Percentiles rank a stretch among this genome's conserved stretches.
These are phyloP conservation scores for Aspergillus pseudoglaucus DNA, from an alignment of 2,329 filamentous ascomycete species.

Conservation along the genomic window DNA sequence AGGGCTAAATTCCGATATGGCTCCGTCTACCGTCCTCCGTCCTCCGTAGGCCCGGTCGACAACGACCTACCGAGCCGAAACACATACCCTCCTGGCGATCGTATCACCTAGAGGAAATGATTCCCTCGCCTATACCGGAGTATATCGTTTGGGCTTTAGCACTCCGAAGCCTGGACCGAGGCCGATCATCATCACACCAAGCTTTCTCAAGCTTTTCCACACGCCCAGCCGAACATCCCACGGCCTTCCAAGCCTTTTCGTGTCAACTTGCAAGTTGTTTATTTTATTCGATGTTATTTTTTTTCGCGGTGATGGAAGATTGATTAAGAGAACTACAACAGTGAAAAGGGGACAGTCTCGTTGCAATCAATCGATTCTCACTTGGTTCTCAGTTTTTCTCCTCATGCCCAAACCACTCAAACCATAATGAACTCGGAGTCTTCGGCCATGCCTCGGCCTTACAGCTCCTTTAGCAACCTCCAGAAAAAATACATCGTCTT, in stretches of 20 bases:
- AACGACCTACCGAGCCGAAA: not conserved
- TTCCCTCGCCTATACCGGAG: not conserved
- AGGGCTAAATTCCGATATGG: not conserved
- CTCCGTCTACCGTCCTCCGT: not conserved
- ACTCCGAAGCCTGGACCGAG: not conserved
- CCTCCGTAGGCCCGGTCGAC: not conserved
- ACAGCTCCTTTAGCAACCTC: conserved; percentile 7
- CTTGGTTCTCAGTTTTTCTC: not conserved
- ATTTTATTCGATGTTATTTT: not conserved
- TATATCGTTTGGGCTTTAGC: not conserved
- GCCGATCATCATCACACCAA: conserved; percentile 2
- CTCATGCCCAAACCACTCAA: not conserved
- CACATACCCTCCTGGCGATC: conserved; percentile 1
- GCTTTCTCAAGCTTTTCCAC: conserved; percentile 2
- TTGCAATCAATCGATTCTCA: not conserved
- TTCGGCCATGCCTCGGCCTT: conserved; percentile 2
- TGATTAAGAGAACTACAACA: not conserved
- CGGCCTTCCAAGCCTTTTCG: not conserved
- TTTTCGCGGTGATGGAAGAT: not conserved
- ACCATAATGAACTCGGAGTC: conserved; percentile 5
- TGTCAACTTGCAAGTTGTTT: not conserved
- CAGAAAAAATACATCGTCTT: conserved; percentile 27
- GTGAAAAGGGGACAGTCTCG: conserved; percentile 1
- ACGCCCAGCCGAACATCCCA: not conserved
- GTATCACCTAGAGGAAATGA: conserved; percentile 4